These are phyloP conservation scores for Dipteronia dyeriana DNA, from an alignment of 345 rosid species.

Conservation along the genomic window DNA sequence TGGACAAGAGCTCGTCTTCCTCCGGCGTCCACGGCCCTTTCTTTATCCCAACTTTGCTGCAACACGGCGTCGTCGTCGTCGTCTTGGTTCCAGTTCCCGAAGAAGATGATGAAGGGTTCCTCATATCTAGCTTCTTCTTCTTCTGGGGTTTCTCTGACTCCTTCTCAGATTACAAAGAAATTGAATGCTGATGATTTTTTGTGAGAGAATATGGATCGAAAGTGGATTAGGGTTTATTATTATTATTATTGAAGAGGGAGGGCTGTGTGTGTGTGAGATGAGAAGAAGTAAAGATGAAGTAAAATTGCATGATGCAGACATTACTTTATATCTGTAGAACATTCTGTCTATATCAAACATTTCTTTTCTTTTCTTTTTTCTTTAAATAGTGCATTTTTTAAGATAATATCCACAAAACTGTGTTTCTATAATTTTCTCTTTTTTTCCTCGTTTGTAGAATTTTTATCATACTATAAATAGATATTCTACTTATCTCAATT, in stretches of 20 bases:
- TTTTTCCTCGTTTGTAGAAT: no score
- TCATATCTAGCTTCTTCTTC: conserved; percentile 23
- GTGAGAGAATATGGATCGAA: no score
- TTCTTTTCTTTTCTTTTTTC: no score
- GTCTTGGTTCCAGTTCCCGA: conserved; percentile 27
- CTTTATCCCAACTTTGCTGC: conserved; percentile 72
- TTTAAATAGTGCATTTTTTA: no score
- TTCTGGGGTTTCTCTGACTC: neutral
- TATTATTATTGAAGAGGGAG: no score
- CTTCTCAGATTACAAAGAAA: no score
- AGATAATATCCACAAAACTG: no score
- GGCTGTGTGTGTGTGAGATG: neutral
- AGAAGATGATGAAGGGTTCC: conserved; percentile 25
- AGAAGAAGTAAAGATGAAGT: neutral
- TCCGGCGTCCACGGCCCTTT: conserved; percentile 92
- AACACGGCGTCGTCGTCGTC: conserved; percentile 73
- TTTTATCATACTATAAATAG: no score
- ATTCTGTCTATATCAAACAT: no score
- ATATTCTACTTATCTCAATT: no score
- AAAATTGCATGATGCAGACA: neutral
- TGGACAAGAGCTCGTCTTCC: conserved; percentile 67
- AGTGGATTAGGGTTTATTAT: no score
- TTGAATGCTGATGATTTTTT: neutral
- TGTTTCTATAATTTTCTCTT: no score
- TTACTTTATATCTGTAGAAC: neutral